A percentile compares a stretch with the other conserved stretches of the same genome.
These are phyloP conservation scores for Hypomyces perniciosus DNA, from an alignment of 2,329 filamentous ascomycete genomes.

Conservation along the genomic window DNA sequence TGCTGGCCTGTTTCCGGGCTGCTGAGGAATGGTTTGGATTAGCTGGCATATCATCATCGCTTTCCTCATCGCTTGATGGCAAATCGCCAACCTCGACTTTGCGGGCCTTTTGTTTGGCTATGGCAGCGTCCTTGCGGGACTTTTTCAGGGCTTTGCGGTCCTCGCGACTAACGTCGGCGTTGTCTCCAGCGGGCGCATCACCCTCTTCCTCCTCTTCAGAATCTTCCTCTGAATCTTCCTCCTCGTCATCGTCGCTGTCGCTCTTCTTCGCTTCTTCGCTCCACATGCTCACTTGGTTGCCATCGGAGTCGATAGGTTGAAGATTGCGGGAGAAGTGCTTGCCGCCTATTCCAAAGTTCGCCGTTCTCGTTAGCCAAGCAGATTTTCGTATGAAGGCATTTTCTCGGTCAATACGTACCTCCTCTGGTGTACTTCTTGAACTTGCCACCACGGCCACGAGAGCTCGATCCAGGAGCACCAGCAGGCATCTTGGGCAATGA, in stretches of 20 bases:
- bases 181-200: slow-evolving; percentile 41
- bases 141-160: slow-evolving; percentile 83
- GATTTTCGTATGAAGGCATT: not conserved
- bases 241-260: slow-evolving; percentile 47
- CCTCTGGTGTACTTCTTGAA: slow-evolving; percentile 90
- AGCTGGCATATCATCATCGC: slow-evolving; percentile 64
- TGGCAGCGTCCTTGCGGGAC: slow-evolving; percentile 84
- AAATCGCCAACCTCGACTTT: slow-evolving; percentile 78
- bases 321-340: slow-evolving; percentile 94
- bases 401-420: slow-evolving; percentile 48
- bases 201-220: slow-evolving; percentile 48
- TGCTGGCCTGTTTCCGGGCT: slow-evolving; percentile 50
- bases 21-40: slow-evolving; percentile 91
- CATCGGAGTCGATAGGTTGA: slow-evolving; percentile 80
- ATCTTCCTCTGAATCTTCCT: slow-evolving; percentile 47
- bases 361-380: not conserved
- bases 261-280: slow-evolving; percentile 50
- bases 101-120: slow-evolving; percentile 65
- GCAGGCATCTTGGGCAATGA: slow-evolving; percentile 39
- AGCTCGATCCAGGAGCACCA: slow-evolving; percentile 40
- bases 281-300: slow-evolving; percentile 87
- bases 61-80: slow-evolving; percentile 61
- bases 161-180: slow-evolving; percentile 60
- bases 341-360: slow-evolving; percentile 54
- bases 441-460: slow-evolving; percentile 83